phyloP scores from a whole-genome alignment of 1,284 basidiomycete genomes.

The Singerocomus rubriflavus region DNA sequence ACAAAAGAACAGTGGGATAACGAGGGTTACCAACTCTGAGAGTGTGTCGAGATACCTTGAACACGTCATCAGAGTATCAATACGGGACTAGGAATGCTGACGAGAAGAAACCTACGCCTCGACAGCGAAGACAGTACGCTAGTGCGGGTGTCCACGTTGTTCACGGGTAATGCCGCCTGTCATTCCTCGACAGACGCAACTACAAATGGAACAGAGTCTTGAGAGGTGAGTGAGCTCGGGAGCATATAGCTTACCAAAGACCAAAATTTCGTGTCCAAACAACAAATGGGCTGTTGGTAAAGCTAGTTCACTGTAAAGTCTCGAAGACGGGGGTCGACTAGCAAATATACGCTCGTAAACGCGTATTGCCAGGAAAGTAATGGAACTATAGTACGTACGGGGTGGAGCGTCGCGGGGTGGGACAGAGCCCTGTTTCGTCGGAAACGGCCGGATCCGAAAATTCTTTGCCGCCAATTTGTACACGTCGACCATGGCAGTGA shows the following conservation, averaged over 20 bases:
- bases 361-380: conserved; percentile 32
- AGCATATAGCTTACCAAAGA: conserved; percentile 42
- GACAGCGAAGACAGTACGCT: conserved; percentile 36
- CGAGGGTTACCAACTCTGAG: conserved; percentile 52
- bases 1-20: conserved; percentile 53
- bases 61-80: conserved; percentile 3
- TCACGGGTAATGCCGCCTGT: background rate
- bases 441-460: too few species aligned
- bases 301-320: conserved; percentile 21
- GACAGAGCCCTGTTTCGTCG: too few species aligned
- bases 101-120: conserved; percentile 35
- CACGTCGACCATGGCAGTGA: conserved; percentile 22
- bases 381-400: conserved; percentile 22
- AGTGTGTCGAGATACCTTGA: conserved; percentile 46
- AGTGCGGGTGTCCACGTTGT: conserved; percentile 4
- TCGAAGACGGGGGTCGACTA: background rate
- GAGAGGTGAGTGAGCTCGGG: background rate
- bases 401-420: background rate
- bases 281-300: conserved; percentile 9
- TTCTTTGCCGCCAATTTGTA: too few species aligned
- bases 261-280: background rate
- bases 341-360: conserved; percentile 25
- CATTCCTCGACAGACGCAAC: conserved; percentile 19
- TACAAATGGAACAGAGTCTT: conserved; percentile 1
- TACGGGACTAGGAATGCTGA: background rate